phyloP scores from a whole-genome alignment of 2,329 filamentous ascomycete species.

The Fusarium graminum region DNA sequence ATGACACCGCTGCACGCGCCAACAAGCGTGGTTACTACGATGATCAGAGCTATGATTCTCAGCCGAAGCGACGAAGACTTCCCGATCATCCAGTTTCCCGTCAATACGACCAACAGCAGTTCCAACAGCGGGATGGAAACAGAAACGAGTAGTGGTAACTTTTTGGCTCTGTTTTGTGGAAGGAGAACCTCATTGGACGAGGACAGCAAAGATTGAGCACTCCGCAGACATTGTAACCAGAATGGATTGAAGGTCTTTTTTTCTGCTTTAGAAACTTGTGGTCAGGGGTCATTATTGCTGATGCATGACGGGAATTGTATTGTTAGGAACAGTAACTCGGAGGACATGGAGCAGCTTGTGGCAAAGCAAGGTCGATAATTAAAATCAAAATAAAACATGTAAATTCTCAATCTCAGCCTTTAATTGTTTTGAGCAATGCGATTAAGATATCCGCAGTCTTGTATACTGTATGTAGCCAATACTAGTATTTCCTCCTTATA shows the following conservation, averaged over 20 bases:
- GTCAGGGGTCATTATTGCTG: constrained; percentile 13
- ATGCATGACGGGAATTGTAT: constrained; percentile 25
- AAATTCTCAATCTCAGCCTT: neutral
- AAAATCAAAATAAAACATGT: neutral
- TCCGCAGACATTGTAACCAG: constrained; percentile 6
- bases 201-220: neutral
- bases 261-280: constrained; percentile 9
- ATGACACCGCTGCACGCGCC: neutral
- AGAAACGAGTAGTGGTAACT: neutral
- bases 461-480: no score
- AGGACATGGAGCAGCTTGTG: constrained; percentile 10
- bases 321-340: neutral
- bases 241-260: constrained; percentile 6
- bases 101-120: neutral
- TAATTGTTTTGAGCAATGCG: no score
- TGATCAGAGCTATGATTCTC: neutral
- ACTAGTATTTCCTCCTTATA: no score
- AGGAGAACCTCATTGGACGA: neutral
- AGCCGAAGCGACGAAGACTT: constrained; percentile 30
- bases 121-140: neutral
- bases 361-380: constrained; percentile 10
- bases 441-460: no score
- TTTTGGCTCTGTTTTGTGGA: neutral
- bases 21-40: constrained; percentile 16
- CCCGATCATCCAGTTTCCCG: constrained; percentile 3